phyloP scores from a whole-genome alignment of 1,284 basidiomycete species.

The Tylopilus sp. region DNA sequence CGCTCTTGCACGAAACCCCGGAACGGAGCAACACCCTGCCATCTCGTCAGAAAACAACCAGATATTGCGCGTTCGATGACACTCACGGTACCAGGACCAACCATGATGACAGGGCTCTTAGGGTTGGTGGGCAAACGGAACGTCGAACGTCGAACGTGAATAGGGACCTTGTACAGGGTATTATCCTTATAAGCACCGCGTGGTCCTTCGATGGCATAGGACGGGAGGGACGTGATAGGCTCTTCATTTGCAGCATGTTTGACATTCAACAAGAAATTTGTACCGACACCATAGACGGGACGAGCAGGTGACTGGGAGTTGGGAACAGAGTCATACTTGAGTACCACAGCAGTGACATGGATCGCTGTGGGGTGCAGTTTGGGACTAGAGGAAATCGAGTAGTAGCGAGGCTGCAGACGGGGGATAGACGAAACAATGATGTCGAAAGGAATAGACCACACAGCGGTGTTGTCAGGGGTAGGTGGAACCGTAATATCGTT shows the following conservation, averaged over 20 bases:
- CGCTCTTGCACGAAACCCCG: slow-evolving; percentile 98
- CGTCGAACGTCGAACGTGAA: slow-evolving; percentile 93
- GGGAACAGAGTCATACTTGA: slow-evolving; percentile 77
- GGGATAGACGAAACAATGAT: slow-evolving; percentile 91
- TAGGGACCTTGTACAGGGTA: slow-evolving; percentile 77
- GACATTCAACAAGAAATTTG: slow-evolving; percentile 90
- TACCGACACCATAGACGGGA: slow-evolving; percentile 82
- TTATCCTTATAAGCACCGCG: slow-evolving; percentile 77
- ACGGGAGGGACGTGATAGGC: slow-evolving; percentile 52
- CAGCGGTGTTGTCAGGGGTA: slow-evolving; percentile 66
- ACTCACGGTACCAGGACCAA: slow-evolving; percentile 94
- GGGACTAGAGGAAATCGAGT: slow-evolving; percentile 97
- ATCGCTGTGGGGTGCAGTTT: slow-evolving; percentile 87
- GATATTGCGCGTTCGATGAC: neutral
- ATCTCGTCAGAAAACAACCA: neutral
- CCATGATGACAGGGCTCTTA: slow-evolving; percentile 98
- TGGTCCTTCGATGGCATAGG: slow-evolving; percentile 87
- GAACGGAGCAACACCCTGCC: slow-evolving; percentile 92
- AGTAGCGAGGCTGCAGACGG: slow-evolving; percentile 94
- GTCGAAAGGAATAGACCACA: slow-evolving; percentile 96
- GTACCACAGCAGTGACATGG: slow-evolving; percentile 93
- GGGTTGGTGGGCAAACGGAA: slow-evolving; percentile 97
- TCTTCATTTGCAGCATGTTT: slow-evolving; percentile 74
- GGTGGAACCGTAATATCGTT: slow-evolving; percentile 62
- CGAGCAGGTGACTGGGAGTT: slow-evolving; percentile 52